These are phyloP conservation scores for Tremellales sp. DNA, from an alignment of 1,284 basidiomycete species.

Conservation along the genomic window DNA sequence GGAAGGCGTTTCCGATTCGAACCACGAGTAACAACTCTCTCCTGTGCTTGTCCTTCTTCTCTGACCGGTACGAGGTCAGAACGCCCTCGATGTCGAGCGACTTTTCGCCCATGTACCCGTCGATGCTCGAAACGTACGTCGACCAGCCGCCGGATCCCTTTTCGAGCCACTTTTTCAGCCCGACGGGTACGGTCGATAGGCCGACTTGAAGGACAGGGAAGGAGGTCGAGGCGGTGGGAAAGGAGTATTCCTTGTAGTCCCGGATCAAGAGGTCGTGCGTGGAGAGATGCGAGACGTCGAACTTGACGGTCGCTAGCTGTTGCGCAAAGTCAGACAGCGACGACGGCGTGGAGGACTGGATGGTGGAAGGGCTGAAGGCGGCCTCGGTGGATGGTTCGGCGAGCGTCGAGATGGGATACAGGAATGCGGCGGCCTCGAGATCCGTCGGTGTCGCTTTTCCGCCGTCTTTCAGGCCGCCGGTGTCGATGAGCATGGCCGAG, in stretches of 20 bases:
- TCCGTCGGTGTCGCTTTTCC: conserved; percentile 71
- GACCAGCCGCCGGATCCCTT: conserved; percentile 47
- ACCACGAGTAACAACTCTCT: conserved; percentile 69
- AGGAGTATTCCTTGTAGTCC: conserved; percentile 86
- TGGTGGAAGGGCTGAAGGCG: conserved; percentile 4
- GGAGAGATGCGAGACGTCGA: conserved; percentile 63
- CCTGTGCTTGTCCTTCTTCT: conserved; percentile 58
- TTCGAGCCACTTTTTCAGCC: conserved; percentile 57
- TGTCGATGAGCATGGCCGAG: conserved; percentile 76
- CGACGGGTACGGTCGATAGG: conserved; percentile 71
- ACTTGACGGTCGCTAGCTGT: conserved; percentile 61
- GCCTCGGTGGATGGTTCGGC: conserved; percentile 2
- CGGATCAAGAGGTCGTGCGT: conserved; percentile 75
- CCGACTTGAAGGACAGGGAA: conserved; percentile 55
- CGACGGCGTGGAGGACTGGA: conserved; percentile 13
- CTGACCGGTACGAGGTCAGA: conserved; percentile 61
- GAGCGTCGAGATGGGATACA: conserved; percentile 49
- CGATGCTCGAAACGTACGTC: conserved; percentile 53
- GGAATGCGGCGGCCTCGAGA: conserved; percentile 57
- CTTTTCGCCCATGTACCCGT: conserved; percentile 64
- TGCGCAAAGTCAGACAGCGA: conserved; percentile 51
- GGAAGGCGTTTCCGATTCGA: conserved; percentile 27
- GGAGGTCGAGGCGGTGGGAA: conserved; percentile 45
- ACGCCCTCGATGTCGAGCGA: conserved; percentile 67
- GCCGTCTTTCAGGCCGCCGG: conserved; percentile 64